These are phyloP conservation scores for Amborella trichopoda DNA, from an alignment of 164 flowering plant species.

Conservation along the genomic window DNA sequence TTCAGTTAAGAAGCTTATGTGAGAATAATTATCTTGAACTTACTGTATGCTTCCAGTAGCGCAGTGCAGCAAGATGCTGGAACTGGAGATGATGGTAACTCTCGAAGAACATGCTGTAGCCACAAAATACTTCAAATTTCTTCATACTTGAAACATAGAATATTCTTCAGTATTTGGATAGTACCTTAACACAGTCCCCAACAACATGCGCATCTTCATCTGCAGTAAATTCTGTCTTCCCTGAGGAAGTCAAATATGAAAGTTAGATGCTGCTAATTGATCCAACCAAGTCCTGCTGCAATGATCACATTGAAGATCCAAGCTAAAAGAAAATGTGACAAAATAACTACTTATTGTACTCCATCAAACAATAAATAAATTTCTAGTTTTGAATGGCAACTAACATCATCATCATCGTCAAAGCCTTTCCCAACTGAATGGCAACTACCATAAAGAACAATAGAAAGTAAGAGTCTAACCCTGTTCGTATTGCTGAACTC, in stretches of 20 bases:
- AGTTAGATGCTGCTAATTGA: too few species aligned
- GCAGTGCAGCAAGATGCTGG: conserved; percentile 99
- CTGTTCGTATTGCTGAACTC: conserved; percentile 95
- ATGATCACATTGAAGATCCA: too few species aligned
- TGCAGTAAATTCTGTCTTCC: conserved; percentile 71
- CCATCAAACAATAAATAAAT: too few species aligned
- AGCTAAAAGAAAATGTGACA: too few species aligned
- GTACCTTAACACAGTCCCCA: conserved; percentile 97
- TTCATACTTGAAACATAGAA: background rate
- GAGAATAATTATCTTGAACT: conserved; percentile 14
- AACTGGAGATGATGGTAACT: conserved; percentile 99
- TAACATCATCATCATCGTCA: too few species aligned
- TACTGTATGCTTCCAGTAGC: conserved; percentile 90
- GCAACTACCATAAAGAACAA: too few species aligned
- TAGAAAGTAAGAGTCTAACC: conserved; percentile 26
- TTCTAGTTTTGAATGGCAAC: too few species aligned
- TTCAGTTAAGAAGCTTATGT: background rate
- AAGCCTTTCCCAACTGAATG: too few species aligned
- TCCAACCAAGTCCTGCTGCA: too few species aligned
- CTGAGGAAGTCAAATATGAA: too few species aligned
- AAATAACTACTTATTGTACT: too few species aligned
- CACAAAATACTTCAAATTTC: background rate
- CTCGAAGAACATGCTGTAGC: conserved; percentile 86
- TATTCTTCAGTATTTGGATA: background rate
- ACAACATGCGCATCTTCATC: conserved; percentile 98